Conservation (phyloP, 1,284 basidiomycete genomes). For the Volvariella surrecta region DNA sequence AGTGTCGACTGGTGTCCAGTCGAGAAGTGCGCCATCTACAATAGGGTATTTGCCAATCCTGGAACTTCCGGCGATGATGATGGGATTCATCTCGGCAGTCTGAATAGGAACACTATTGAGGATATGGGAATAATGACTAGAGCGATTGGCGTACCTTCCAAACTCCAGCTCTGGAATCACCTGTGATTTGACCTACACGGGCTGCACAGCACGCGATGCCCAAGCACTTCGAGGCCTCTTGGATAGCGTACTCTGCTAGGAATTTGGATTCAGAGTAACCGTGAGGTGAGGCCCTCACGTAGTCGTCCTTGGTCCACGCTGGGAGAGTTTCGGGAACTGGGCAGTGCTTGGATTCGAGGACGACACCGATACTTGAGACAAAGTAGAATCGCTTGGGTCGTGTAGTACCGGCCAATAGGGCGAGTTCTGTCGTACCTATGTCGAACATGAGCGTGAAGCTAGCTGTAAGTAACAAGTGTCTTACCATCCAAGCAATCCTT, state of each 20-base stretch:
- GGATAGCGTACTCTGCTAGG: constrained; percentile 8
- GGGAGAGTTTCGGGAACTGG: constrained; percentile 8
- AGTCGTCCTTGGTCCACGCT: constrained; percentile 7
- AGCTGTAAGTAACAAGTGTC: not conserved
- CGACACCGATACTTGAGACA: constrained; percentile 11
- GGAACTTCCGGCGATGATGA: constrained; percentile 9
- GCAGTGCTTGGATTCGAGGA: constrained; percentile 6
- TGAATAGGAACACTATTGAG: constrained; percentile 1
- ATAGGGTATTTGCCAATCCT: constrained; percentile 10
- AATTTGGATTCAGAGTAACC: constrained; percentile 13
- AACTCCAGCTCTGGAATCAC: constrained; percentile 8
- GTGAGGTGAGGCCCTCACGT: constrained; percentile 7
- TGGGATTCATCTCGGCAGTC: constrained; percentile 11
- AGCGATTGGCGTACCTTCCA: constrained; percentile 9
- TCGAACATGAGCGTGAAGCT: not conserved
- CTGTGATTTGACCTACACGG: constrained; percentile 10
- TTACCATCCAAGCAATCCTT: constrained; percentile 10
- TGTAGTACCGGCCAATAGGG: constrained; percentile 9
- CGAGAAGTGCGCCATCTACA: constrained; percentile 3
- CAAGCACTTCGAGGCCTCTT: constrained; percentile 8
- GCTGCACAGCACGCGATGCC: constrained; percentile 9
- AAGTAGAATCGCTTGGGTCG: constrained; percentile 12
- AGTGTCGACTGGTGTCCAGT: constrained; percentile 11
- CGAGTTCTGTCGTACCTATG: constrained; percentile 9
- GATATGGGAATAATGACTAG: not conserved